phyloP scores from a whole-genome alignment of 495 filamentous ascomycete genomes.

The Thermothielavioides terrestris region DNA sequence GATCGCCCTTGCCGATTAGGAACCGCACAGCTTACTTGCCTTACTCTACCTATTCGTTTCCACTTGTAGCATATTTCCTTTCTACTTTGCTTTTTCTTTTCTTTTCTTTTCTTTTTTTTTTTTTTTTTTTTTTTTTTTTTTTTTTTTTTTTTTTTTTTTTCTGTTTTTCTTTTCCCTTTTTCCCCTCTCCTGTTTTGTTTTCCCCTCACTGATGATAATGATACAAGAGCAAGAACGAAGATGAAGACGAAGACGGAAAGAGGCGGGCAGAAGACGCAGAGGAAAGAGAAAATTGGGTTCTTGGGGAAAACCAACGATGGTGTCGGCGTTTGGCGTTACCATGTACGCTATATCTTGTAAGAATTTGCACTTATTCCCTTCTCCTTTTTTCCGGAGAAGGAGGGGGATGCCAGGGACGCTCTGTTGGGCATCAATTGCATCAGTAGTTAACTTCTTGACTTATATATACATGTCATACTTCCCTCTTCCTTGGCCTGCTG shows the following conservation, averaged over 20 bases:
- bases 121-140: background rate
- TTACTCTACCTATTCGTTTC: too few relatives aligned
- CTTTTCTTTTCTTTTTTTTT: background rate
- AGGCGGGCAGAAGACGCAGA: background rate
- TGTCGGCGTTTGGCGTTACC: background rate
- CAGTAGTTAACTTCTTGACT: too few relatives aligned
- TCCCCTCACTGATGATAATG: slow-evolving; percentile 6
- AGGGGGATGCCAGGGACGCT: too few relatives aligned
- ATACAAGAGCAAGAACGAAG: background rate
- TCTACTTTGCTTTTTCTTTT: background rate
- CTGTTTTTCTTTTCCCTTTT: background rate
- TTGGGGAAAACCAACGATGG: background rate
- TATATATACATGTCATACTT: too few relatives aligned
- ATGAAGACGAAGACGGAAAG: background rate
- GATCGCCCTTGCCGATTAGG: too few relatives aligned
- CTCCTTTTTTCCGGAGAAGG: too few relatives aligned
- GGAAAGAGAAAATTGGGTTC: background rate
- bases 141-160: background rate
- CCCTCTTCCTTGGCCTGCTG: too few relatives aligned
- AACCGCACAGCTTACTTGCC: too few relatives aligned
- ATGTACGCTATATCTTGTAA: too few relatives aligned
- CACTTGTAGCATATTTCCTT: background rate
- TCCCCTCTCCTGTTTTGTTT: background rate
- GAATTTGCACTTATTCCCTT: too few relatives aligned
- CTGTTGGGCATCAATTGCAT: too few relatives aligned